A percentile compares a stretch with the other conserved stretches of the same genome.
phyloP scores from a whole-genome alignment of 2,329 filamentous ascomycete genomes.

The Biscogniauxia sp. region DNA sequence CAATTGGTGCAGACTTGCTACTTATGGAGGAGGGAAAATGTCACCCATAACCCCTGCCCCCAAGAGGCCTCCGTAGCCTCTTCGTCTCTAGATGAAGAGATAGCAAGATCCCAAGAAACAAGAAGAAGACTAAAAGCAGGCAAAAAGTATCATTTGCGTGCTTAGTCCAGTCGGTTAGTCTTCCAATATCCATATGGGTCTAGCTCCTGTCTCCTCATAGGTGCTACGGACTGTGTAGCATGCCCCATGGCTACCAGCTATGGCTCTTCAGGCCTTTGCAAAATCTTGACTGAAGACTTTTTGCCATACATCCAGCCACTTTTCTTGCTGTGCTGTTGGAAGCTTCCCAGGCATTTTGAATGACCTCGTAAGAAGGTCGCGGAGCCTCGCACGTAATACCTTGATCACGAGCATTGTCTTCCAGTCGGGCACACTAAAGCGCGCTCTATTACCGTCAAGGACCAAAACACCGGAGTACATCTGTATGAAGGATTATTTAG shows the following conservation, averaged over 20 bases:
- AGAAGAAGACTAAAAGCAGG: too few species aligned
- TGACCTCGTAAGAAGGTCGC: slow-evolving; percentile 69
- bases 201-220: neutral
- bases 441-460: slow-evolving; percentile 81
- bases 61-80: neutral
- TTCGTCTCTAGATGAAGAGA: neutral
- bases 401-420: slow-evolving; percentile 90
- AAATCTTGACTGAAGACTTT: slow-evolving; percentile 59
- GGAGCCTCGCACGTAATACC: slow-evolving; percentile 67
- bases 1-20: too few species aligned
- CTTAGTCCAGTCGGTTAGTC: neutral
- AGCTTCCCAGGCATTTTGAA: slow-evolving; percentile 67
- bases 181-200: neutral
- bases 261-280: neutral
- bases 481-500: slow-evolving; percentile 39
- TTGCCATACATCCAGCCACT: slow-evolving; percentile 75
- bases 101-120: neutral
- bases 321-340: slow-evolving; percentile 64
- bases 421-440: slow-evolving; percentile 85
- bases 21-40: too few species aligned
- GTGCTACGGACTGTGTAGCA: neutral
- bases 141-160: neutral
- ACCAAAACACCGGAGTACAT: slow-evolving; percentile 85
- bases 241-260: neutral
- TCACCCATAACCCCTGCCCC: too few species aligned